A percentile compares a stretch with the other conserved stretches of the same genome.
Conservation (phyloP, 148 eudicot species). For the Polygonum maritimum region DNA sequence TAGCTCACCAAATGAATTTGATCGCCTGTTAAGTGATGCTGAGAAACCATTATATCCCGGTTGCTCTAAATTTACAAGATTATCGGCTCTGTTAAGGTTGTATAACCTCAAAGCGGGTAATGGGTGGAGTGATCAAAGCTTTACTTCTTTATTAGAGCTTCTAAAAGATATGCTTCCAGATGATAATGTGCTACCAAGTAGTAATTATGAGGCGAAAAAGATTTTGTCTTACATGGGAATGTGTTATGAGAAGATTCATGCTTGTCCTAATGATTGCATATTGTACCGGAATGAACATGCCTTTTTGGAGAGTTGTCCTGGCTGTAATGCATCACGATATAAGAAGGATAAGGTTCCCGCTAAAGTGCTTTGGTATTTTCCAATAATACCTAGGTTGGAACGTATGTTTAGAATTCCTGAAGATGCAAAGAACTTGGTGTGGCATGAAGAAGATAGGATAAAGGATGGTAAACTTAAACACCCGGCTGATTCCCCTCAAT, state of each 20-base stretch:
- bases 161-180: not conserved
- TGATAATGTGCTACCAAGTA: not conserved
- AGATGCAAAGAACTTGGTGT: not conserved
- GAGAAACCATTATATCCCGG: no score
- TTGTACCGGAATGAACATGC: no score
- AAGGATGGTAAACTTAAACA: no score
- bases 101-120: no score
- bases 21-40: not conserved
- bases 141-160: not conserved
- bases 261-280: not conserved
- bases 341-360: not conserved
- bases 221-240: not conserved
- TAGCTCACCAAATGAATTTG: not conserved
- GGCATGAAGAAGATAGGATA: not conserved
- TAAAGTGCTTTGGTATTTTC: not conserved
- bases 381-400: no score
- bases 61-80: no score
- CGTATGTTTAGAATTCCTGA: not conserved
- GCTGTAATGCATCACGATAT: not conserved
- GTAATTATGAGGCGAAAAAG: not conserved
- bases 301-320: no score
- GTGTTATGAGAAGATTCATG: not conserved
- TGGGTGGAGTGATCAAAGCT: no score
- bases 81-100: no score
- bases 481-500: no score